Base-by-base conservation (phyloP, 2,329 filamentous ascomycete genomes). In the Trichoderma koningiopsis region DNA sequence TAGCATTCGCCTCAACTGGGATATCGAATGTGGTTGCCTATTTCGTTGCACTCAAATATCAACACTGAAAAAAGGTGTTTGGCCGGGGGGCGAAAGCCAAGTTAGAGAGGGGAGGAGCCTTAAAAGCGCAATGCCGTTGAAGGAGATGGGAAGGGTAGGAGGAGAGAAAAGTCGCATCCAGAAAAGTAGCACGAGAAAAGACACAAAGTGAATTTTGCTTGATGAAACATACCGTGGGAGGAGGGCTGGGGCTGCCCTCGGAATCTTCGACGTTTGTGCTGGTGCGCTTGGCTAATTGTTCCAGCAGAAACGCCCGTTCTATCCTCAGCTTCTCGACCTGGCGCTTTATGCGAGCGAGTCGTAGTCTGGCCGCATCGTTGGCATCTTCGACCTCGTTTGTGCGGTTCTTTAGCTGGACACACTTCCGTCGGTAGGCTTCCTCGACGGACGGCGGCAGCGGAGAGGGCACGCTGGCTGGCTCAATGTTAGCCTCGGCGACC, bases 351-450 rank as follows among this genome's bases (percentile, higher is more conserved):
- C 94, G 91, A 52, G 87, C 85, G 72, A 97, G 91, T 63, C 93
- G 91, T 65, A 93, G 84, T 66, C 93, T 89, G 58, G 93, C 91
- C 69, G 92, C 88, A 75, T 97, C 94, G 79, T 97, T 97, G 77
- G 93, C 91, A 70, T 93, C 90, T 79, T 98, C 94, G 75, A 98
- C 93, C 79, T 97, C 94, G 78, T 90, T 92, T 72, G 96, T 92
- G 71, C 96, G 92, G 75, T 93, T 92, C 82, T 96, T 96, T 27
- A 99, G 88, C 75, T 96, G 92, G 78, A 97, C 93, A 80, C 95
- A 98, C 88, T 99, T 98, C 73, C 93, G 89, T 76, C 96, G 94
- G 82, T 98, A 99, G 62, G 95, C 94, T 79, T 95, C 91, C 81
- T 99, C 95, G 72, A 98, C 94, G 19, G 94, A 97, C 19, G 96